Percentiles rank a stretch among this genome's conserved stretches.
These are phyloP conservation scores for Saprolegnia diclina DNA, from an alignment of 352 stramenopile genomes.

Conservation along the genomic window DNA sequence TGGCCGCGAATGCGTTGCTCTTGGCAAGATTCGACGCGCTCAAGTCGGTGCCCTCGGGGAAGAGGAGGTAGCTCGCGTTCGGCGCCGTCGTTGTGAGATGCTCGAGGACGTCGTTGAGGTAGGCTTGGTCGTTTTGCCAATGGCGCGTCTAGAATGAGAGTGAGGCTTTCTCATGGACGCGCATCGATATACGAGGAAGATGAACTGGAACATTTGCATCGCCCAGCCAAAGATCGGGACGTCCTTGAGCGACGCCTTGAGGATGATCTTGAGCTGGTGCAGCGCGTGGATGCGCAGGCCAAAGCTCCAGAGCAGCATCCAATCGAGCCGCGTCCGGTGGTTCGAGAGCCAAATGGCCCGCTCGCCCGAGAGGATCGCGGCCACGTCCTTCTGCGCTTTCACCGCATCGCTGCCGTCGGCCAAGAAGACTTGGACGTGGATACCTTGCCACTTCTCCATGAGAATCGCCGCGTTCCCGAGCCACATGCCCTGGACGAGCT, in stretches of 20 bases:
- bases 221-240: conserved; percentile 78
- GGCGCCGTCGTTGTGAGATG: conserved; percentile 47
- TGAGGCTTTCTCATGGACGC: not conserved
- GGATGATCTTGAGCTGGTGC: conserved; percentile 57
- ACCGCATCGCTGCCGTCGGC: conserved; percentile 35
- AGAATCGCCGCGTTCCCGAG: conserved; percentile 65
- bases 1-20: conserved; percentile 51
- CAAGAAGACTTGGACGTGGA: conserved; percentile 50
- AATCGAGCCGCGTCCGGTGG: conserved; percentile 79
- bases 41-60: conserved; percentile 78
- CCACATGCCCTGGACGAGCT: conserved; percentile 69
- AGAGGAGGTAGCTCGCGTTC: conserved; percentile 64
- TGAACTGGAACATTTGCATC: conserved; percentile 83
- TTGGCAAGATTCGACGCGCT: conserved; percentile 58
- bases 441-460: conserved; percentile 55
- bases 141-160: conserved; percentile 38
- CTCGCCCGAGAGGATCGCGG: conserved; percentile 36
- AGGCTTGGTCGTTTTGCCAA: conserved; percentile 54
- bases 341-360: conserved; percentile 70
- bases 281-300: conserved; percentile 47
- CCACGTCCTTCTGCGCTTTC: conserved; percentile 45
- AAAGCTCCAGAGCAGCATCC: conserved; percentile 78
- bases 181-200: conserved; percentile 53
- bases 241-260: conserved; percentile 67
- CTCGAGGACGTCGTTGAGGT: conserved; percentile 47